phyloP scores from a whole-genome alignment of 345 rosid species.

The Camelina neglecta region DNA sequence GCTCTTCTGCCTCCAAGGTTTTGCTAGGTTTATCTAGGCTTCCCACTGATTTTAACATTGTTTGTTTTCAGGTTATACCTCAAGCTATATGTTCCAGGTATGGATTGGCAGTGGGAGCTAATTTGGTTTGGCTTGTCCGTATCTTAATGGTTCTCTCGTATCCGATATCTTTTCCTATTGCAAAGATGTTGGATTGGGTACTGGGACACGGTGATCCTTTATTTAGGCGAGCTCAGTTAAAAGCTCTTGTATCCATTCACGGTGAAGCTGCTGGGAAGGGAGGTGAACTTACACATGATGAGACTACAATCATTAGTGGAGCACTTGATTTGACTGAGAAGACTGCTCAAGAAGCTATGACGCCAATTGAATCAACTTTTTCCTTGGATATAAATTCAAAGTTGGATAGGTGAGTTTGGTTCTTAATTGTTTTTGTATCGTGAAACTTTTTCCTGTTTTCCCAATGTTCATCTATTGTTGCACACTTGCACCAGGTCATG shows the following conservation, averaged over 20 bases:
- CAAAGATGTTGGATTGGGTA: constrained; percentile 85
- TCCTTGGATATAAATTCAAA: constrained; percentile 94
- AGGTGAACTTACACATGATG: constrained; percentile 97
- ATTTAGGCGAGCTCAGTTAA: constrained; percentile 94
- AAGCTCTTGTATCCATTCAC: constrained; percentile 94
- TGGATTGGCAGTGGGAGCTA: constrained; percentile 93
- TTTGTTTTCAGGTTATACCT: constrained; percentile 73
- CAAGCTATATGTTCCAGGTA: constrained; percentile 92
- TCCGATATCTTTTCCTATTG: constrained; percentile 88
- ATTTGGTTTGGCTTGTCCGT: constrained; percentile 80
- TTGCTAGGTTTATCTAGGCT: not conserved
- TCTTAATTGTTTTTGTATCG: not conserved
- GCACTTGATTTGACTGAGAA: constrained; percentile 95
- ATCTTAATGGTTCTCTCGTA: constrained; percentile 77
- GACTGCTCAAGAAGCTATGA: constrained; percentile 99
- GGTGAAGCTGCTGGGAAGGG: constrained; percentile 96
- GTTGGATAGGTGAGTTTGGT: constrained; percentile 75
- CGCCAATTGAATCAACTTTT: constrained; percentile 97
- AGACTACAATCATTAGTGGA: constrained; percentile 91
- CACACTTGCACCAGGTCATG: not conserved
- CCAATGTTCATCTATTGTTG: not conserved
- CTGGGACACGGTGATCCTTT: constrained; percentile 84
- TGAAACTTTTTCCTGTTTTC: not conserved
- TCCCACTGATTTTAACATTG: not conserved
- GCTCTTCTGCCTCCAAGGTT: not conserved